Evolutionary conservation across 2,329 filamentous ascomycete genomes (phyloP), one percentile per base, ranked within the genome.

Genomic region (Fusarium buharicum): DNA sequence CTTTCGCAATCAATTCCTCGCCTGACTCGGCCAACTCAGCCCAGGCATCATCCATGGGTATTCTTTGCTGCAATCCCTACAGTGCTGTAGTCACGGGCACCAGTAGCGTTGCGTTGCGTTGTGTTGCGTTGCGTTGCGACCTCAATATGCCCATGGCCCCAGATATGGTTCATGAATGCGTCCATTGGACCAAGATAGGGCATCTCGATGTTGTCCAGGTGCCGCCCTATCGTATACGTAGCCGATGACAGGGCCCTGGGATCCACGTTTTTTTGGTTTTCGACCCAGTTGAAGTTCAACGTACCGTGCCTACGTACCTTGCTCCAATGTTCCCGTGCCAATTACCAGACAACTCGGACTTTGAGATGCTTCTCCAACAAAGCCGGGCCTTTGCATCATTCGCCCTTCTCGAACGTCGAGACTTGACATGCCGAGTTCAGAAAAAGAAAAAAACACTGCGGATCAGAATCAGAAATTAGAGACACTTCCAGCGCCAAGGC

Each of bases 161-260:
- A 51, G 50, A 62, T 56, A 64, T 69, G 44, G 66, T 52, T 48
- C 49, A 56, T 52, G 51, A 55, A 67, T 56, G 52, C 57, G 50
- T 52, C 55, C 20, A 68, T 67, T 66, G 66, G 66, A 63, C 44
- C 54, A 62, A 50, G 52, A 55, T 36, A 50, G 66, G 66, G 60
- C 60, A 64, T 64, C 61, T 64, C 61, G 61, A 65, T 64, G 67
- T 58, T 50, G 61, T 50, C 66, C 52, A 50, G 61, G 55, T 65
- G 61, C 61, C 51, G 61, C 61, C 61, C 61, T 64, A 64, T 64
- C 50, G 61, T 57, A 57, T 64, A 49, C 55, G 44, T 50, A 64
- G 61, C 61, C 61, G 61, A 65, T 41, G 55, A 65, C 61, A 64
- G 55, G 61, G 61, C 61, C 43, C 34, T 17, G 51, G 60, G 61